Conservation (phyloP, 805 yeast species). For the Wickerhamiella occidentalis region DNA sequence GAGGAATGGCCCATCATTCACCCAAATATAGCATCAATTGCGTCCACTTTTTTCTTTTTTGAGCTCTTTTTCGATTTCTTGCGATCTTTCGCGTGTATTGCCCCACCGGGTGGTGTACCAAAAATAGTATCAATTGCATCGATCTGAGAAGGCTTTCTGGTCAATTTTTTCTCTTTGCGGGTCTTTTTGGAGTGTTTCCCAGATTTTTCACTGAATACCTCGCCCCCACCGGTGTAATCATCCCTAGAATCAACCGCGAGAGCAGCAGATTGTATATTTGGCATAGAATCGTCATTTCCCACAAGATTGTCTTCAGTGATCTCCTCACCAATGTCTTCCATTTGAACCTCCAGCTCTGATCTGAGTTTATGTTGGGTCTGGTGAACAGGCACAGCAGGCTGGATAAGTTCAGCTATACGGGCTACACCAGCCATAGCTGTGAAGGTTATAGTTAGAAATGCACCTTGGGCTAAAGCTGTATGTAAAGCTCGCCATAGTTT, state of each 20-base stretch:
- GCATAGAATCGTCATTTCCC: neutral
- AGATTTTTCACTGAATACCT: no score
- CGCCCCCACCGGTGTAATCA: no score
- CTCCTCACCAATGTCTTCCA: conserved; percentile 3
- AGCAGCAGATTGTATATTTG: neutral
- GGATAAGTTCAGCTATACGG: conserved; percentile 29
- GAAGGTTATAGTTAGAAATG: conserved; percentile 63
- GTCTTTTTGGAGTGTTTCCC: neutral
- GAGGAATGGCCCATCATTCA: conserved; percentile 17
- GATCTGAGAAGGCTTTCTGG: neutral
- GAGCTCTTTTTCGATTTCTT: conserved; percentile 17
- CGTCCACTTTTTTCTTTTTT: conserved; percentile 33
- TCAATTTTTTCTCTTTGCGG: neutral
- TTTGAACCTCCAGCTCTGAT: no score
- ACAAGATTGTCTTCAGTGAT: neutral
- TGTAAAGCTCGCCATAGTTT: conserved; percentile 50
- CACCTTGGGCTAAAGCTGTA: conserved; percentile 59
- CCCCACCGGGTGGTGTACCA: neutral
- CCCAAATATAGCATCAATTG: conserved; percentile 70
- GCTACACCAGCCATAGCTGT: conserved; percentile 49
- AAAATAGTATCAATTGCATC: conserved; percentile 11
- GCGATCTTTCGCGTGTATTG: conserved; percentile 14
- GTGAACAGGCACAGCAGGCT: neutral
- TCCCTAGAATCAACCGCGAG: no score
- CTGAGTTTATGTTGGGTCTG: neutral